Evolutionary conservation across 768 basidiomycete genomes (phyloP).

Genomic region (Pulveroboletus ravenelii): DNA sequence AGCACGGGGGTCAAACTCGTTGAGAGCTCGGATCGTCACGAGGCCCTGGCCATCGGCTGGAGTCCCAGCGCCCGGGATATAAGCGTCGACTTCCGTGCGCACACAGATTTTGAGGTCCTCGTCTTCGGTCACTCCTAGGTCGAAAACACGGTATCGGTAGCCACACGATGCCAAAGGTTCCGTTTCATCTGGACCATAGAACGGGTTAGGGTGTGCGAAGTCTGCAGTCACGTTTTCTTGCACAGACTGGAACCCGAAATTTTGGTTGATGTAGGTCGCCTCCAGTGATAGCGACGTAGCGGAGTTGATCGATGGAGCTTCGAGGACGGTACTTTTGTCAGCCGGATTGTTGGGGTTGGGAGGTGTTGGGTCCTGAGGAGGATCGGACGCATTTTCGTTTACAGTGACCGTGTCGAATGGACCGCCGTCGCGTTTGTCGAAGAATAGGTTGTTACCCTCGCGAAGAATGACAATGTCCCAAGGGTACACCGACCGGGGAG

Average conservation of each 20-base stretch:
- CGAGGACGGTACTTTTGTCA: slow-evolving; percentile 60
- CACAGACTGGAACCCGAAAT: slow-evolving; percentile 95
- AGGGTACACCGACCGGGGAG: slow-evolving; percentile 91
- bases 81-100: slow-evolving; percentile 95
- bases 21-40: slow-evolving; percentile 90
- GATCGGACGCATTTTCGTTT: slow-evolving; percentile 97
- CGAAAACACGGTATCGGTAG: slow-evolving; percentile 94
- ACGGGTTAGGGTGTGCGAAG: slow-evolving; percentile 87
- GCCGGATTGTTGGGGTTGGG: slow-evolving; percentile 72
- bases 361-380: slow-evolving; percentile 77
- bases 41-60: slow-evolving; percentile 69
- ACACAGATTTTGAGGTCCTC: slow-evolving; percentile 90
- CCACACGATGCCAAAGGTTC: slow-evolving; percentile 95
- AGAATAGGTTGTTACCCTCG: slow-evolving; percentile 88
- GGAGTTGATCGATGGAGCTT: slow-evolving; percentile 84
- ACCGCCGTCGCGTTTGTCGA: slow-evolving; percentile 97
- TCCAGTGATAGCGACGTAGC: slow-evolving; percentile 92
- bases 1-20: slow-evolving; percentile 92
- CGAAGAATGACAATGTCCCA: slow-evolving; percentile 98
- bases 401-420: slow-evolving; percentile 97
- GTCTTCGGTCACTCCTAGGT: slow-evolving; percentile 84
- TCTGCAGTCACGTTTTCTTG: slow-evolving; percentile 67
- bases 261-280: slow-evolving; percentile 98
- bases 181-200: slow-evolving; percentile 90
- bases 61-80: slow-evolving; percentile 55